Base-by-base conservation (phyloP, 768 basidiomycete genomes). In the Boletellus ananas region DNA sequence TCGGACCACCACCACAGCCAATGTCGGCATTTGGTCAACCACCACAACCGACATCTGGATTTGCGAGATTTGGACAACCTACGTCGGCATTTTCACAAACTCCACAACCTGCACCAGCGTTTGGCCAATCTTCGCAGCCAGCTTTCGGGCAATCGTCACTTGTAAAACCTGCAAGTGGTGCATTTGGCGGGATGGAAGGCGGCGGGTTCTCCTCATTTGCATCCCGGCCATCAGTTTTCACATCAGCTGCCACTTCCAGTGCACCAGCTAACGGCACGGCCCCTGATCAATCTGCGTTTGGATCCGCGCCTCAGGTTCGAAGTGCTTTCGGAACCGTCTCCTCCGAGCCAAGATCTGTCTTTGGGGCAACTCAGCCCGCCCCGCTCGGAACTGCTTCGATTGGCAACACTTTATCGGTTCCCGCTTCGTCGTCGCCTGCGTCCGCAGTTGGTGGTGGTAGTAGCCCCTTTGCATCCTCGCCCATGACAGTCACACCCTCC, bases 151-250 rank as follows among this genome's bases (percentile, higher is more conserved):
- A 72, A 41, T 64, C 72, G 1, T 60, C 62, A 29, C 49, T 80
- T 20, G 74, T 81, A 49, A 78, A 77, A 52, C 75, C 80, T 5
- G 71, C 75, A 4, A 67, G 75, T 6, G 79, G 80, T 3, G 78
- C 78, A 2, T 84, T 84, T 48, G 66, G 69, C 40, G 67, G 69
- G 1, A 68, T 74, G 38, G 63, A 64, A 14, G 70, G 75, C 2
- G 70, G 76, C 14, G 77, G 70, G 4, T 81, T 80, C 52, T 75
- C 78, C 29, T 74, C 78, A 4, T 83, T 83, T 58, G 69, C 77
- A n/a, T 68, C 71, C 4, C 71, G 75, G 38, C 71, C 76, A 0
- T 63, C 79, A 16, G 60, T 74, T 17, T 81, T 83, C 57, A 67
- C 57, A 10, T 50, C 64, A 1, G 50, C 47, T 21, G 25, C 51